A percentile compares a stretch with the other conserved stretches of the same genome.
Conservation (phyloP, 108 stramenopile genomes). For the Nitzschia putrida region DNA sequence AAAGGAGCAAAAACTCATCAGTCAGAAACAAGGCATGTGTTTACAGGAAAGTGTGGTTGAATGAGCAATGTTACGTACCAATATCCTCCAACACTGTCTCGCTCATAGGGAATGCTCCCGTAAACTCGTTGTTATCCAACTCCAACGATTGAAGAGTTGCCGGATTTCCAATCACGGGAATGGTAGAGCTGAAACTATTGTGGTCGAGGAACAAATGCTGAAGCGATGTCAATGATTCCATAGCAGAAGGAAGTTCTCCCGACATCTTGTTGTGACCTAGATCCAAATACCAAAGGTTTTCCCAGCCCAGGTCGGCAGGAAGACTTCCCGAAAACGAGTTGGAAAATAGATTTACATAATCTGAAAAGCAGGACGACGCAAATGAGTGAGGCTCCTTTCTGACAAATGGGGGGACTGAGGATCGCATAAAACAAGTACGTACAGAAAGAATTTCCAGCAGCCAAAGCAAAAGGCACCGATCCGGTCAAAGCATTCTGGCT, state of each 20-base stretch:
- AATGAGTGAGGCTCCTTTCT: neutral
- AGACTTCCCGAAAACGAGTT: constrained; percentile 43
- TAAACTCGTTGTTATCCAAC: constrained; percentile 44
- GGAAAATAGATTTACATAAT: constrained; percentile 42
- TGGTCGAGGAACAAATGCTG: constrained; percentile 46
- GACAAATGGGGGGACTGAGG: too few relatives aligned
- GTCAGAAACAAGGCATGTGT: constrained; percentile 7
- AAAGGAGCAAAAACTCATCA: neutral
- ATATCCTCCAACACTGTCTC: neutral
- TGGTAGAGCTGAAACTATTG: constrained; percentile 47
- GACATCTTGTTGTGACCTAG: constrained; percentile 40
- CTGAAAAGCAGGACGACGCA: constrained; percentile 7
- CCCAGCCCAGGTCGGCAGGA: constrained; percentile 29
- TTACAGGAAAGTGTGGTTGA: neutral
- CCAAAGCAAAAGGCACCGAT: constrained; percentile 42
- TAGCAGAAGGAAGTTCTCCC: constrained; percentile 41
- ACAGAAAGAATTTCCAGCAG: constrained; percentile 5
- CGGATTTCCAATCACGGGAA: constrained; percentile 44
- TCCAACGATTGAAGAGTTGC: constrained; percentile 22
- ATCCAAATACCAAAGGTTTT: constrained; percentile 37
- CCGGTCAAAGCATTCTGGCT: constrained; percentile 46
- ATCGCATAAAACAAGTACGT: constrained; percentile 5
- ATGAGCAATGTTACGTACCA: neutral
- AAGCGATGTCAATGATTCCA: constrained; percentile 14
- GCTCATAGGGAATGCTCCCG: constrained; percentile 38